Evolutionary conservation across 1,284 basidiomycete species (phyloP).

Genomic region (Papiliotrema terrestris): DNA sequence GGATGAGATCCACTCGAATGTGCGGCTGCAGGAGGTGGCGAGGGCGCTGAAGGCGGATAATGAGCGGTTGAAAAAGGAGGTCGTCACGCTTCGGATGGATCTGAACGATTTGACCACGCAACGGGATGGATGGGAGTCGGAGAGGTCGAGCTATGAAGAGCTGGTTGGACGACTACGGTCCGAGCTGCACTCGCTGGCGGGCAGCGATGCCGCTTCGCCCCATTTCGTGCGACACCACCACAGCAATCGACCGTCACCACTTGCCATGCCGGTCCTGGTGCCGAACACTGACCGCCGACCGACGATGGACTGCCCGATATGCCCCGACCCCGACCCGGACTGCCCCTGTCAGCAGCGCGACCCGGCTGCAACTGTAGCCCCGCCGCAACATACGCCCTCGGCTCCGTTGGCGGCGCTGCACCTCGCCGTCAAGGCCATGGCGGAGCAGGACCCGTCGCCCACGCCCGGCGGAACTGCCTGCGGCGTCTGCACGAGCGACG

Average conservation of each 20-base stretch:
- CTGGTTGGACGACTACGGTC: neutral
- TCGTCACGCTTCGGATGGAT: constrained; percentile 62
- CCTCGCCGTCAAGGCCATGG: constrained; percentile 6
- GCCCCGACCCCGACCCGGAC: constrained; percentile 46
- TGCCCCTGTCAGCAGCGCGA: constrained; percentile 41
- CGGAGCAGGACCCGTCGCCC: neutral
- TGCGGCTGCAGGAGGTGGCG: constrained; percentile 77
- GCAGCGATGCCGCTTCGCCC: neutral
- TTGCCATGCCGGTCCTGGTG: neutral
- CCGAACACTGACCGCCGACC: constrained; percentile 3
- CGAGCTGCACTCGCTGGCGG: neutral
- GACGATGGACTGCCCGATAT: constrained; percentile 39
- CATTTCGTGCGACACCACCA: neutral
- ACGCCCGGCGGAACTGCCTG: constrained; percentile 16
- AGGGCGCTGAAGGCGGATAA: constrained; percentile 87
- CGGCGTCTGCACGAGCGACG: constrained; percentile 37
- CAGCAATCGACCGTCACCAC: neutral
- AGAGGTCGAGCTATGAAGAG: constrained; percentile 12
- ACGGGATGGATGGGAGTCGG: constrained; percentile 27
- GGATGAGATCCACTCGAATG: constrained; percentile 82
- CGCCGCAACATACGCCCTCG: constrained; percentile 7
- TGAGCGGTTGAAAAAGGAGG: constrained; percentile 42
- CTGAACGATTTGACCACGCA: constrained; percentile 62
- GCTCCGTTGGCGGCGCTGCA: constrained; percentile 3
- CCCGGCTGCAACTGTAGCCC: neutral